Conservation (phyloP, 2,329 filamentous ascomycete species). For the Geosmithia putterillii region DNA sequence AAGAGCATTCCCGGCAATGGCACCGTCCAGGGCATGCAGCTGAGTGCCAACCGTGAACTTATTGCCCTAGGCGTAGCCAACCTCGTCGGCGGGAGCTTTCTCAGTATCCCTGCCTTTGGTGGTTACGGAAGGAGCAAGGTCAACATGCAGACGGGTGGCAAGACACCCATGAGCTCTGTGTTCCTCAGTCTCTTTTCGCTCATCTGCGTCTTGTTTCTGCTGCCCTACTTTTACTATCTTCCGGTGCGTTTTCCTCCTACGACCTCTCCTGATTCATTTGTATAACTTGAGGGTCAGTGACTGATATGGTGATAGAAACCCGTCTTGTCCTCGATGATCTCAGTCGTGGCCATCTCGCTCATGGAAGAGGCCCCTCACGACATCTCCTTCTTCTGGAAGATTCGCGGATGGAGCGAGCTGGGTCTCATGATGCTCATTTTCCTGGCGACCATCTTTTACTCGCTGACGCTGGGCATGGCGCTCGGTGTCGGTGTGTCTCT, state of each 20-base stretch:
- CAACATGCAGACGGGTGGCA: slow-evolving; percentile 82
- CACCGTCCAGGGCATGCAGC: slow-evolving; percentile 63
- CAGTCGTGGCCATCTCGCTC: slow-evolving; percentile 85
- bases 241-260: slow-evolving; percentile 68
- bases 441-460: slow-evolving; percentile 86
- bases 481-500: slow-evolving; percentile 86
- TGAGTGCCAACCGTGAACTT: slow-evolving; percentile 87
- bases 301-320: slow-evolving; percentile 52
- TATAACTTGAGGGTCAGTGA: too few species aligned
- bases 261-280: too few species aligned
- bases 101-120: slow-evolving; percentile 86
- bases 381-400: slow-evolving; percentile 75
- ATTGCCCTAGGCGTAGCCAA: slow-evolving; percentile 87
- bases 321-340: slow-evolving; percentile 86
- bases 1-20: slow-evolving; percentile 69
- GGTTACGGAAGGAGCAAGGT: slow-evolving; percentile 95
- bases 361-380: slow-evolving; percentile 94
- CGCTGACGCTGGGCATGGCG: slow-evolving; percentile 83
- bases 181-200: slow-evolving; percentile 75
- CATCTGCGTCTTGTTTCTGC: slow-evolving; percentile 65
- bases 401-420: slow-evolving; percentile 78
- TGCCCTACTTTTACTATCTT: slow-evolving; percentile 90
- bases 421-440: slow-evolving; percentile 85
- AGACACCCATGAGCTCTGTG: slow-evolving; percentile 87
- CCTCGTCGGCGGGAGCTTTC: slow-evolving; percentile 81